phyloP scores from a whole-genome alignment of 306 rosid genomes.

The Cyamopsis tetragonoloba region DNA sequence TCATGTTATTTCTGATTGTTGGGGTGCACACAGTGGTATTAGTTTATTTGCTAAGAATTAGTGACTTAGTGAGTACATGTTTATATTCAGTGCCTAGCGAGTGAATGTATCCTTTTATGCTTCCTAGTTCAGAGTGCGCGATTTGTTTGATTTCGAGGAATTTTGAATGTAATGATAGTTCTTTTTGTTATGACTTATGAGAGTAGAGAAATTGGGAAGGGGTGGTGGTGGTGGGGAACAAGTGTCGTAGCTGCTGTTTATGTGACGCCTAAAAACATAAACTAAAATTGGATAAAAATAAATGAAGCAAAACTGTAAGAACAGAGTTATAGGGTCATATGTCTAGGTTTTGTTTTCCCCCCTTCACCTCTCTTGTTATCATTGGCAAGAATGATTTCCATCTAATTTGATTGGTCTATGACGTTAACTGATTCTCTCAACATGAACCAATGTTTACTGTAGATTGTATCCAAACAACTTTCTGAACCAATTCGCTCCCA shows the following conservation, averaged over 20 bases:
- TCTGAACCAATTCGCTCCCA: constrained; percentile 98
- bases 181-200: too few relatives aligned
- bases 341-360: background rate
- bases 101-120: too few relatives aligned
- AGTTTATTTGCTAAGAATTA: too few relatives aligned
- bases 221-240: too few relatives aligned
- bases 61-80: too few relatives aligned
- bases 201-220: too few relatives aligned
- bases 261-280: background rate
- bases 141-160: too few relatives aligned
- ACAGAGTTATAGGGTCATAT: background rate
- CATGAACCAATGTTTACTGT: constrained; percentile 38
- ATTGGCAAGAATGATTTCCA: background rate
- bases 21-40: too few relatives aligned
- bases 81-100: too few relatives aligned
- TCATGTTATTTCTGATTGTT: background rate
- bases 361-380: background rate
- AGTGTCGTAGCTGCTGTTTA: background rate
- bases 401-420: constrained; percentile 16
- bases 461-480: constrained; percentile 87
- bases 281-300: background rate
- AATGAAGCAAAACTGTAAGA: background rate
- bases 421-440: constrained; percentile 23
- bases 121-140: too few relatives aligned
- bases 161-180: too few relatives aligned